phyloP scores from a whole-genome alignment of 2,329 filamentous ascomycete genomes.

The Keithomyces neogunnii region DNA sequence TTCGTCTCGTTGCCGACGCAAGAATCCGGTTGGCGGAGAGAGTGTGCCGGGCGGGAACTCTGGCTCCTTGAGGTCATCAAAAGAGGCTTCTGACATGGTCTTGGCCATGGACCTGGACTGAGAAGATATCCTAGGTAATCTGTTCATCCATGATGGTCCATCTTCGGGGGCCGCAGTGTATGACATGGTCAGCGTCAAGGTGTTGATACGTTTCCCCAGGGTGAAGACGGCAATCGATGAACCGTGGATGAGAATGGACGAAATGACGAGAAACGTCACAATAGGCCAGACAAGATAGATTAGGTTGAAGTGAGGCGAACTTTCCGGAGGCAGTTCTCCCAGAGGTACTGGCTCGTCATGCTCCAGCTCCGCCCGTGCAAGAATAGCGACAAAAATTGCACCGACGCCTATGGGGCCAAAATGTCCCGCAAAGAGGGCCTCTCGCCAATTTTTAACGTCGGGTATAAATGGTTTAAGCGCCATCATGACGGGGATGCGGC shows the following conservation, averaged over 20 bases:
- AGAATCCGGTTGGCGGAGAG: conserved; percentile 66
- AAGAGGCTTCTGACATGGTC: conserved; percentile 73
- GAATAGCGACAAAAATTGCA: conserved; percentile 88
- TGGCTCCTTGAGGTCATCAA: conserved; percentile 52
- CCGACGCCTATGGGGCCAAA: conserved; percentile 97
- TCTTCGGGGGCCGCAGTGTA: conserved; percentile 88
- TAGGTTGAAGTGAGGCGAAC: conserved; percentile 54
- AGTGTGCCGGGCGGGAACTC: conserved; percentile 61
- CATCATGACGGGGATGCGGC: conserved; percentile 92
- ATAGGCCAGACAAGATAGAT: conserved; percentile 93
- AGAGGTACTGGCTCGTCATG: conserved; percentile 67
- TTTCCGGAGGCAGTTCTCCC: conserved; percentile 46
- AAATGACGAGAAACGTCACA: conserved; percentile 84
- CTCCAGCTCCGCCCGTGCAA: conserved; percentile 88
- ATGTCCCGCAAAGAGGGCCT: conserved; percentile 92
- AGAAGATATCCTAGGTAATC: conserved; percentile 64
- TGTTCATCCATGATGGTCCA: conserved; percentile 89
- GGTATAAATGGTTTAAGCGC: conserved; percentile 85
- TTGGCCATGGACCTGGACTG: conserved; percentile 73
- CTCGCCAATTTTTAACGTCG: conserved; percentile 96
- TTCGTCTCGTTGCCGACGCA: conserved; percentile 78
- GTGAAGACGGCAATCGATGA: conserved; percentile 99
- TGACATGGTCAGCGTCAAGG: conserved; percentile 86
- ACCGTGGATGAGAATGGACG: conserved; percentile 90
- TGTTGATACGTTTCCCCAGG: conserved; percentile 96